A percentile compares a stretch with the other conserved stretches of the same genome.
phyloP scores from a whole-genome alignment of 148 eudicot species.

The Rhododendron ferrugineum region DNA sequence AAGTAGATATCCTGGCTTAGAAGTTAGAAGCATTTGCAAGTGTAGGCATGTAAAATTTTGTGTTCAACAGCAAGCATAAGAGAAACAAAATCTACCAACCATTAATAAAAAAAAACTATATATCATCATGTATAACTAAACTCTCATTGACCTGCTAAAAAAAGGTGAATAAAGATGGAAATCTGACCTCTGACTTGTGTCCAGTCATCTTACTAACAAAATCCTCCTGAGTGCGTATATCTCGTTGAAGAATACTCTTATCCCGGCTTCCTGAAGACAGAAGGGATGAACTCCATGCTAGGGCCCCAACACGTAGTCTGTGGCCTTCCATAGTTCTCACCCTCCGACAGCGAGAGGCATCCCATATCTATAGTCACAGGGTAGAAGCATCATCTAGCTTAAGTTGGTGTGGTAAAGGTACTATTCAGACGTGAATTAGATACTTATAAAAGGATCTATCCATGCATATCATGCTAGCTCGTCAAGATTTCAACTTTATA shows the following conservation, averaged over 20 bases:
- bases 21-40: constrained; percentile 3
- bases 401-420: background rate
- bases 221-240: constrained; percentile 72
- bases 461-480: background rate
- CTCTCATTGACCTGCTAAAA: background rate
- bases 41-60: too few species aligned
- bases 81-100: background rate
- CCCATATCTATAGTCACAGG: constrained; percentile 58
- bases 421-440: background rate
- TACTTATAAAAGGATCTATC: background rate
- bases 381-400: constrained; percentile 3
- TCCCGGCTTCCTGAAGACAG: constrained; percentile 87
- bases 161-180: constrained; percentile 7
- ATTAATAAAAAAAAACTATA: background rate
- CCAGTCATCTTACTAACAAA: constrained; percentile 72
- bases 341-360: constrained; percentile 75
- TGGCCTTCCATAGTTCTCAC: constrained; percentile 87
- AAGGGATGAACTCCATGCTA: constrained; percentile 82
- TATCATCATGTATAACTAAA: background rate
- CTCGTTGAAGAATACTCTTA: constrained; percentile 78
- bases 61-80: background rate
- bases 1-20: background rate
- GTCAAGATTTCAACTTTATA: background rate
- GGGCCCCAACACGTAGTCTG: constrained; percentile 71
- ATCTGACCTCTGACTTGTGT: constrained; percentile 84